Evolutionary conservation across 2,329 filamentous ascomycete genomes (phyloP), one percentile per base, ranked within the genome.

Genomic region (Alternaria angustiovoidea): DNA sequence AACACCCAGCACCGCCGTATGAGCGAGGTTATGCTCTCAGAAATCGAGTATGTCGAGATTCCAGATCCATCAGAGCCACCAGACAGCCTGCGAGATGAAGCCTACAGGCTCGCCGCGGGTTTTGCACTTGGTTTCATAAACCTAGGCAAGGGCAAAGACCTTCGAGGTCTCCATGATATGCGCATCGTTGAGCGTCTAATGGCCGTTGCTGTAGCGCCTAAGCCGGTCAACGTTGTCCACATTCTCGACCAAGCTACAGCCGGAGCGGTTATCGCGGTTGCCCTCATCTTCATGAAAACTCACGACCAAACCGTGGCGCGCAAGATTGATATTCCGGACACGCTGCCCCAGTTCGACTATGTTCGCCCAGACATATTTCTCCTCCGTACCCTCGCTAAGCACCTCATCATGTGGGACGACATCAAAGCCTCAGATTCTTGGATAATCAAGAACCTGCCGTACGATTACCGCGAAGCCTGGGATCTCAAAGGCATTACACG

Each of bases 1-100:
- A 91, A 94, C 75, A 97, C 94, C 28, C 94, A 98, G 72, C 96
- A 99, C 79, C 91, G 96, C 30, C 89, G 96, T 38, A 99, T 99
- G 95, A 98, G 93, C 74, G 95, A 99, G 77, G 93, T 98, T 18
- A 97, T 99, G 93, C 87, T 99, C 51, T 98, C 94, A 0, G 95
- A 99, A 76, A 95, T 99, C 62, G 93, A 97, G 75, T 91, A 94
- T 64, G 86, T 93, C 52, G 93, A 95, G 26, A 86, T 91, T 38
- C 91, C 94, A 54, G 94, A 97, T 61, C 83, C 84, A 5, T 83
- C 84, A 26, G 79, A 83, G 53, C 82, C 85, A 7, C 91, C 94
- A 58, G 92, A 97, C 70, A 89, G 89, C 22, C 81, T 98, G 49
- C 89, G 94, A 24, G 94, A 96, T 73, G 95, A 99, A 81, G 94